Evolutionary conservation across 2,329 filamentous ascomycete genomes (phyloP), one percentile per base, ranked within the genome.

Genomic region (Hypoxylon sp.): DNA sequence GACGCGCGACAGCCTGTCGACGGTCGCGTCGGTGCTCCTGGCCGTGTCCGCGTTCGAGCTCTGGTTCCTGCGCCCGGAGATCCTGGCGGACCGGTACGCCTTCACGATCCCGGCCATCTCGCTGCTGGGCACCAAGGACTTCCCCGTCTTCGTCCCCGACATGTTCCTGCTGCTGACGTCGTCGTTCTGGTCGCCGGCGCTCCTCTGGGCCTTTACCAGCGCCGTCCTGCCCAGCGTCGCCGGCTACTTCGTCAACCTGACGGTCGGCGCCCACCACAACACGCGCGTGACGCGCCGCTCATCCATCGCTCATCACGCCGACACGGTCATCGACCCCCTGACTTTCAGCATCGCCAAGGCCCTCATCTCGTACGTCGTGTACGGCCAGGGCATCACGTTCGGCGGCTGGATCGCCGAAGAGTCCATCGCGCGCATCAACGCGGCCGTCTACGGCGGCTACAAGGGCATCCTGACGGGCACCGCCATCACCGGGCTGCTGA

Each of bases 201-300:
- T 89, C 6, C 83, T 93, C 19, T 98, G 94, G 93, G 76, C 87
- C 4, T 75, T 89, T 34, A 95, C 93, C 8, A 91, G 87, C 74
- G 77, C 92, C 56, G 72, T 91, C 44, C 68, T 94, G 26, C 94
- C 94, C 1, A 81, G 89, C 51, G 65, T 91, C 30, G 82, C 88
- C 43, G 92, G 91, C 24, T 98, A 95, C 81, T 97, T 97, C 76
- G 91, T 97, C 85, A 98, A 98, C 79, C 78, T 97, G 73, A 92
- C 89, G 39, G 80, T 82, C 50, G 84, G 73, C 65, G 65, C 73
- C 68, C 72, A 75, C 68, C 72, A 75, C 70, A 62, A 75, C 71
- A 71, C 75, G 44, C 80, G 81, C 67, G 82, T 78, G 68, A 81
- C 75, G 54, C 77, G 81, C 68, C 83, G 82, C 74, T 74, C 74